Evolutionary conservation across 345 rosid species (phyloP), one percentile per base, ranked within the genome.

Genomic region (Erysimum cheiranthoides): DNA sequence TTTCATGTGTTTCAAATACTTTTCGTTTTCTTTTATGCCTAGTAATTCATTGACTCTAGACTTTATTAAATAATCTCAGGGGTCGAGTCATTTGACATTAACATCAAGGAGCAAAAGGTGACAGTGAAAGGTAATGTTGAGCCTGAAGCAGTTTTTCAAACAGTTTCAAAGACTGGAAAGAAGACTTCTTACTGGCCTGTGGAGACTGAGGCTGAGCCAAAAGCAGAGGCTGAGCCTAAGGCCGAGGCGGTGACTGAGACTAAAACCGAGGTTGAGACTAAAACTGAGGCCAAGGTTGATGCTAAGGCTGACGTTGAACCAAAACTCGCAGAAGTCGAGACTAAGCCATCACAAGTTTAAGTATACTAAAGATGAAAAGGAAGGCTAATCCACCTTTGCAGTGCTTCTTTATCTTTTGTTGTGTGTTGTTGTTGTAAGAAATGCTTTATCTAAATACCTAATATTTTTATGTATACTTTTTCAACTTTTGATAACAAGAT

Each of bases 151-250:
- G 98, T 90, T 69, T 75, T 91, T 13, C 90, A 90, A 85, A 90
- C 89, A 2, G 98, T 93, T 35, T 87, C 97, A 1, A 93, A 93
- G 84, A 90, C 94, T 0, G 94, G 98, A 68, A 91, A 93, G 89
- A 86, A 82, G 70, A 93, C 98, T 57, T 25, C 90, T 56, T 93
- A 86, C 79, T 93, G 98, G 97, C 91, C 88, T 13, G 89, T 80
- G 53, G 88, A 85, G 58, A 76, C 86, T 5, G 83, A 81, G 35
- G 57, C 85, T 34, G 82, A 68, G 65, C 56, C 77, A 2, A 81
- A 84, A 72, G 10, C 82, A 1, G 64, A 73, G 47, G 17, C 13
- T 27, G 72, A 65, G 38, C 16, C 79, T 17, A 61, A 61, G 49
- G 40, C 25, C 6, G 74, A 47, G 47, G 8, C 50, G 8, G 52